Percentiles rank a stretch among this genome's conserved stretches.
Conservation (phyloP, 2,329 filamentous ascomycete genomes). For the Pseudogymnoascus sp. region DNA sequence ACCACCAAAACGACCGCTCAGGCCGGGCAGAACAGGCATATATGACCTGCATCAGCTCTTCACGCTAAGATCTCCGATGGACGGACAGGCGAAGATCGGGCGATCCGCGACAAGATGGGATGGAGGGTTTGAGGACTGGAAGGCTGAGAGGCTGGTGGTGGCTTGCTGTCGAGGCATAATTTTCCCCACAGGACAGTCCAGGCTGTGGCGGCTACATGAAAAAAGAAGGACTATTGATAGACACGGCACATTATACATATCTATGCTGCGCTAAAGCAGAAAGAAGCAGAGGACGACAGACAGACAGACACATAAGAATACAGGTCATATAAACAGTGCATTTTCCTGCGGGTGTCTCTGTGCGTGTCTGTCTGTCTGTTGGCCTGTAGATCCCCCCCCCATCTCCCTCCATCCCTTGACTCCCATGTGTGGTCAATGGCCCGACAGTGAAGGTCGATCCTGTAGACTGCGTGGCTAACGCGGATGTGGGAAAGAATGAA, state of each 20-base stretch:
- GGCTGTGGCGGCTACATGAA: background rate
- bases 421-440: background rate
- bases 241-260: background rate
- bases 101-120: background rate
- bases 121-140: background rate
- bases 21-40: background rate
- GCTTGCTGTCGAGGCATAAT: background rate
- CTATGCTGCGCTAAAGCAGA: background rate
- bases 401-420: background rate
- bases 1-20: background rate
- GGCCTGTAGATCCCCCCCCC: background rate
- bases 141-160: background rate
- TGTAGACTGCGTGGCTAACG: background rate
- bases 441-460: background rate
- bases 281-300: too few relatives aligned
- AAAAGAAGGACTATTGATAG: background rate
- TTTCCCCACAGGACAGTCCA: background rate
- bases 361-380: background rate
- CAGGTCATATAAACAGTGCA: background rate
- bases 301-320: background rate
- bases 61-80: constrained; percentile 2
- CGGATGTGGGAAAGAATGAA: background rate
- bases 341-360: background rate
- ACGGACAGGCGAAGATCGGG: background rate
- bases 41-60: background rate